These are phyloP conservation scores for Colletotrichum musicola DNA, from an alignment of 2,329 filamentous ascomycete species.

Conservation along the genomic window DNA sequence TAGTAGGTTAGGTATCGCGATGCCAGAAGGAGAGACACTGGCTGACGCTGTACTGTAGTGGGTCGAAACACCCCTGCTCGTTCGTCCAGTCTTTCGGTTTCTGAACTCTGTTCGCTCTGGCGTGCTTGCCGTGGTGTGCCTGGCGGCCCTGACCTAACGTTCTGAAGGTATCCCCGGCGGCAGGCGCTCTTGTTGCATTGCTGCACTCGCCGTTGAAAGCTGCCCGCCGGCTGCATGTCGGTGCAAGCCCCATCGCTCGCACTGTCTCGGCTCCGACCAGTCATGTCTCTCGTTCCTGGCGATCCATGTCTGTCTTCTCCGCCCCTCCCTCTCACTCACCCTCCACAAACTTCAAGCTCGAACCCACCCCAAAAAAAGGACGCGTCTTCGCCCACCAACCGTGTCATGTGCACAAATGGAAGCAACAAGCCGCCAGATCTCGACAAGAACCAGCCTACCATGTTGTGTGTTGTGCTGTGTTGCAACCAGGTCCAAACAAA, in stretches of 20 bases:
- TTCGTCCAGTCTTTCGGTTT: constrained; percentile 24
- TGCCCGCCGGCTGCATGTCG: not conserved
- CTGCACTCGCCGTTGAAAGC: constrained; percentile 9
- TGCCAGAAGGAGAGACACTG: constrained; percentile 1
- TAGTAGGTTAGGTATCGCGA: not conserved
- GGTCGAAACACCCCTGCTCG: constrained; percentile 9
- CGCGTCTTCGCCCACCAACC: constrained; percentile 15
- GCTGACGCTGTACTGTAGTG: not conserved
- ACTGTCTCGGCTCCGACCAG: constrained; percentile 14
- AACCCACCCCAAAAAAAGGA: not conserved
- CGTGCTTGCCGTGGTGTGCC: not conserved
- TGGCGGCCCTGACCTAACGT: not conserved
- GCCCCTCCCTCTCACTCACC: constrained; percentile 11
- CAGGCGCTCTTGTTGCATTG: not conserved
- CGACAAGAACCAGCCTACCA: constrained; percentile 13
- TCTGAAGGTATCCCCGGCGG: not conserved
- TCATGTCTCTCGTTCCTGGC: constrained; percentile 28
- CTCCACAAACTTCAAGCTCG: not conserved
- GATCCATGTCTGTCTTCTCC: constrained; percentile 28
- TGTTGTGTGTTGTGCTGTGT: constrained; percentile 15
- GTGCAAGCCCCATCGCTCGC: constrained; percentile 1
- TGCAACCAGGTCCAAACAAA: constrained; percentile 26
- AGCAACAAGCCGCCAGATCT: constrained; percentile 18
- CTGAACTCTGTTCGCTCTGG: not conserved
- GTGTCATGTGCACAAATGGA: constrained; percentile 22